Base-by-base conservation (phyloP, 1,284 basidiomycete species). In the Rhodotorula sp. region DNA sequence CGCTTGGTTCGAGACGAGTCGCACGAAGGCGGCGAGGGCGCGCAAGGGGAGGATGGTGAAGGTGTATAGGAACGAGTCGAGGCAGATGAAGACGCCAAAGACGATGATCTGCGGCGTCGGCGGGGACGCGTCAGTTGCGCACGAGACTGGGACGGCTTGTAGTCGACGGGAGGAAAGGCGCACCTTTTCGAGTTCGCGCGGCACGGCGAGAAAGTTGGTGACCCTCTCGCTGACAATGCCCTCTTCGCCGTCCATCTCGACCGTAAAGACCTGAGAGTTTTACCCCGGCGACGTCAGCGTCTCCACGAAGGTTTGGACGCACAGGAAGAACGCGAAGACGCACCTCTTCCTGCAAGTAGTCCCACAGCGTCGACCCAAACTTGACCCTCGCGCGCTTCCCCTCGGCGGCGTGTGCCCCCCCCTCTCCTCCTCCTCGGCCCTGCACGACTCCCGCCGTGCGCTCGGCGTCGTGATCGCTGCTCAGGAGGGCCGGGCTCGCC, bases 41-140 rank as follows among this genome's bases (percentile, higher is more conserved):
- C 96, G 91, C 67, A 99, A 92, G 10, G 97, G 97, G 12, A 97
- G 87, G 74, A 99, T 94, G 49, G 97, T 99, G 83, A 99, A 97
- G 10, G 93, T 96, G 83, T 99, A 97, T 7, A 99, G 87, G 82
- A 98, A 98, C 5, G 94, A 94, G 82, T 99, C 97, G 61, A 99
- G 86, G 81, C 97, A 99, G 55, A 99, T 87, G 49, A 97, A 84
- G 77, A 93, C 92, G 17, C 97, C 97, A 80, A 99, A 97, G 48
- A 90, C 84, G 61, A 97, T 91, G 60, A 96, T 92, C 92, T 95
- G 76, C 7, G 34, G 46, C 12, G 13, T 3, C 23, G 14, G 13
- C 34, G 19, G 34, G 5, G 25, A 4, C 13, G 13, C 52, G 44
- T 59, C 42, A 25, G 48, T 21, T 17, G 46, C 46, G 19, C 10